Evolutionary conservation across 495 filamentous ascomycete species (phyloP), one percentile per base, ranked within the genome.

Genomic region (Penicillium turbatum): DNA sequence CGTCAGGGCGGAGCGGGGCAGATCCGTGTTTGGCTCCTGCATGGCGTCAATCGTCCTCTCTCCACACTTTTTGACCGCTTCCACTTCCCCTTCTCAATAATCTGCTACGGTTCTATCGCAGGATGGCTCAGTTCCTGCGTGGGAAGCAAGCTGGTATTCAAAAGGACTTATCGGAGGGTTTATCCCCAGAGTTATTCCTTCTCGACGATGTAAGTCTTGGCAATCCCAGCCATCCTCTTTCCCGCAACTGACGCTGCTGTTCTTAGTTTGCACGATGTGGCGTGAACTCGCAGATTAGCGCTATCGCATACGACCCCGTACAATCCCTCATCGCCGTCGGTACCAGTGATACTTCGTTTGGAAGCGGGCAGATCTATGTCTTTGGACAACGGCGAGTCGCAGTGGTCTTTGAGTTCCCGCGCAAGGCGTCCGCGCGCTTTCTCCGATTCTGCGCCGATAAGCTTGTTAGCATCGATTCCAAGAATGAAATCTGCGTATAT

Each of bases 251-350:
- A 69, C 56, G 39, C 43, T 36, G 48, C 49, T 55, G 24, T 45
- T 54, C 40, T 35, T 56, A 88, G 85, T 83, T 91, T 54, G 79
- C 79, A 36, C 85, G 89, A 62, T 95, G 86, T 65, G 93, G 93
- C 47, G 80, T 97, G 59, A 91, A 90, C 64, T 95, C 89, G 6
- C 88, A 92, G 65, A 83, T 93, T 53, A 86, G 84, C 57, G 83
- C 81, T 21, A 63, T 97, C 38, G 86, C 92, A 57, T 97, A 95
- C 75, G 90, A 97, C 55, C 92, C 93, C 5, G 78, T 95, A 19
- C 93, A 97, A 66, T 96, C 91, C 16, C 84, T 98, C 27, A 77
- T 98, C 29, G 93, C 91, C n/a, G 80, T 97, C 41, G 93, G 90
- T 24, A 97, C 95, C 42, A 85, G 82, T 65, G 87, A 88, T 69